Conservation (phyloP, 1,284 basidiomycete genomes). For the Irpex sp. region DNA sequence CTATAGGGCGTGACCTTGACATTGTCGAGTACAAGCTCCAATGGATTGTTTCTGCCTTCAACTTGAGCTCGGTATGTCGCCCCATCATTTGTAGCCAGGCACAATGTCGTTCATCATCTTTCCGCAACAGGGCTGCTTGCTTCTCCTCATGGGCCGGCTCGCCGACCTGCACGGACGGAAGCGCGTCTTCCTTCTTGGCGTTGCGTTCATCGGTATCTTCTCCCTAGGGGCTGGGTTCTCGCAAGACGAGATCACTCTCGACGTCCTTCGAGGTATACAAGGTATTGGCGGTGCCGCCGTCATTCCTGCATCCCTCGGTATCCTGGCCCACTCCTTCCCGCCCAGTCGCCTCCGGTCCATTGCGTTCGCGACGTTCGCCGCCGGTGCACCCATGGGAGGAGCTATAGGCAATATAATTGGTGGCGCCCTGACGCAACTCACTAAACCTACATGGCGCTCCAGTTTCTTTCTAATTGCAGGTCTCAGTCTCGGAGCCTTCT, state of each 20-base stretch:
- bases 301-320: conserved; percentile 72
- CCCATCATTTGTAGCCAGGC: background rate
- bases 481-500: conserved; percentile 35
- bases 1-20: conserved; percentile 45
- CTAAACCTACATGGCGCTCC: conserved; percentile 52
- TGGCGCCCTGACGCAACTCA: conserved; percentile 68
- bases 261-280: conserved; percentile 67
- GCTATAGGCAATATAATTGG: conserved; percentile 68
- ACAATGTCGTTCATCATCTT: background rate
- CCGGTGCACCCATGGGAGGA: conserved; percentile 79
- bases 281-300: conserved; percentile 69
- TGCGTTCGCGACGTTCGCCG: conserved; percentile 75
- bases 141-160: conserved; percentile 53
- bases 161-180: conserved; percentile 62
- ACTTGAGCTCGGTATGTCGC: conserved; percentile 38
- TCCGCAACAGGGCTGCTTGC: conserved; percentile 47
- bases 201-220: conserved; percentile 32
- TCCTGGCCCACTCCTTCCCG: conserved; percentile 73
- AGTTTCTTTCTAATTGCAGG: conserved; percentile 53
- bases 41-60: conserved; percentile 59
- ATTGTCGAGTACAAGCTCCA: conserved; percentile 44
- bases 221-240: conserved; percentile 39
- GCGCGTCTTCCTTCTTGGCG: conserved; percentile 45
- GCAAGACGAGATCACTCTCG: conserved; percentile 38
- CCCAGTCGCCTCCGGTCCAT: conserved; percentile 61